Percentiles rank a stretch among this genome's conserved stretches.
Evolutionary conservation across 192 early-diverging fungal species (phyloP).

Genomic region (Phycomyces blakesleeanus): DNA sequence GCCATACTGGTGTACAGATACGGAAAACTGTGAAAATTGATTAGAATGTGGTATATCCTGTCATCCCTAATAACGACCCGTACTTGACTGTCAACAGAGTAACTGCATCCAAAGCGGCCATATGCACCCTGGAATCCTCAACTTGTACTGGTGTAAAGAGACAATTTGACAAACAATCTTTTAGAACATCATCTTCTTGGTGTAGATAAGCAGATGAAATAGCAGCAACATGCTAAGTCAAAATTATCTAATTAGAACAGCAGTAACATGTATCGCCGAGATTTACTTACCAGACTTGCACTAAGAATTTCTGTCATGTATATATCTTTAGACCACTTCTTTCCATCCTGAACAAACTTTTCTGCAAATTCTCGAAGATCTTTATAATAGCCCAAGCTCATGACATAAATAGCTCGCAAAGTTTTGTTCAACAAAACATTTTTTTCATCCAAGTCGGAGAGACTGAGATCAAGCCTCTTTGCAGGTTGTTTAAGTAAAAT

Average conservation of each 20-base stretch:
- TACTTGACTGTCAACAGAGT: slow-evolving; percentile 42
- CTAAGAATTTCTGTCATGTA: slow-evolving; percentile 56
- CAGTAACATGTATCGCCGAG: background rate
- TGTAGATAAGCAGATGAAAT: slow-evolving; percentile 46
- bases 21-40: slow-evolving; percentile 18
- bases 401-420: slow-evolving; percentile 45
- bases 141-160: slow-evolving; percentile 36
- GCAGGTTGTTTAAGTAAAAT: slow-evolving; percentile 1
- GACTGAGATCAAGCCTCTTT: background rate
- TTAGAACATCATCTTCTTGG: slow-evolving; percentile 45
- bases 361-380: slow-evolving; percentile 46
- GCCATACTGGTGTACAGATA: slow-evolving; percentile 36
- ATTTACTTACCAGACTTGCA: slow-evolving; percentile 42
- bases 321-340: slow-evolving; percentile 32
- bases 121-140: slow-evolving; percentile 37
- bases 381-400: slow-evolving; percentile 50
- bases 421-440: slow-evolving; percentile 35
- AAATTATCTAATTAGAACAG: background rate
- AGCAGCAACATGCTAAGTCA: slow-evolving; percentile 42
- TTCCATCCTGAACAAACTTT: slow-evolving; percentile 37
- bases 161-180: slow-evolving; percentile 38
- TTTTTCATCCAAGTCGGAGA: slow-evolving; percentile 1
- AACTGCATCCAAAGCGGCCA: slow-evolving; percentile 37
- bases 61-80: background rate
- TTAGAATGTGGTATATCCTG: background rate